phyloP scores from a whole-genome alignment of 164 flowering plant species.

The Nelumbo lutea region DNA sequence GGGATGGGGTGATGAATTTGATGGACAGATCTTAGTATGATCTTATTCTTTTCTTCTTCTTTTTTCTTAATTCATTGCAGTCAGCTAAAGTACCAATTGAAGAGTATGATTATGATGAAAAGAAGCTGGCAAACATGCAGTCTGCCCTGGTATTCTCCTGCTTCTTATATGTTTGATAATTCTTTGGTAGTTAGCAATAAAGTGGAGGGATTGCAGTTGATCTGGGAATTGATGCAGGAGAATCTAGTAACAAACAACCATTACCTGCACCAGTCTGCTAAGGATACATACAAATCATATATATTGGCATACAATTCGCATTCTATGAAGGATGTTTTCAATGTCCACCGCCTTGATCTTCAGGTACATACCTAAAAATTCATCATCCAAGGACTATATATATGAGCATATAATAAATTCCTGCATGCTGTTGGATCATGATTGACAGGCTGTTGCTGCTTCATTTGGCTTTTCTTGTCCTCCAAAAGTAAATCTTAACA shows the following conservation, averaged over 20 bases:
- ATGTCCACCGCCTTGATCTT: constrained; percentile 79
- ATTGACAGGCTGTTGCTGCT: constrained; percentile 73
- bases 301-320: constrained; percentile 87
- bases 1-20: too few species aligned
- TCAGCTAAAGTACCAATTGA: constrained; percentile 82
- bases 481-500: constrained; percentile 67
- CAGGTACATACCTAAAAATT: constrained; percentile 41
- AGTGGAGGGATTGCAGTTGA: neutral
- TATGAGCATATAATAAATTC: too few species aligned
- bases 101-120: constrained; percentile 64
- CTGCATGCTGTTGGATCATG: neutral
- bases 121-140: constrained; percentile 76
- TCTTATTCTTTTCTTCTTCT: neutral
- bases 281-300: constrained; percentile 87
- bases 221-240: constrained; percentile 44
- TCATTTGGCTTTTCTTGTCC: constrained; percentile 86
- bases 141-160: constrained; percentile 58
- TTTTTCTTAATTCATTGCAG: constrained; percentile 28
- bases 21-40: neutral
- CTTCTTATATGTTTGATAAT: neutral
- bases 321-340: constrained; percentile 85
- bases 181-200: neutral
- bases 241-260: constrained; percentile 64
- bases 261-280: constrained; percentile 74
- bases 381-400: too few species aligned